Conservation (phyloP, 2,329 filamentous ascomycete genomes). For the Stachybotrys chlorohalonatus region DNA sequence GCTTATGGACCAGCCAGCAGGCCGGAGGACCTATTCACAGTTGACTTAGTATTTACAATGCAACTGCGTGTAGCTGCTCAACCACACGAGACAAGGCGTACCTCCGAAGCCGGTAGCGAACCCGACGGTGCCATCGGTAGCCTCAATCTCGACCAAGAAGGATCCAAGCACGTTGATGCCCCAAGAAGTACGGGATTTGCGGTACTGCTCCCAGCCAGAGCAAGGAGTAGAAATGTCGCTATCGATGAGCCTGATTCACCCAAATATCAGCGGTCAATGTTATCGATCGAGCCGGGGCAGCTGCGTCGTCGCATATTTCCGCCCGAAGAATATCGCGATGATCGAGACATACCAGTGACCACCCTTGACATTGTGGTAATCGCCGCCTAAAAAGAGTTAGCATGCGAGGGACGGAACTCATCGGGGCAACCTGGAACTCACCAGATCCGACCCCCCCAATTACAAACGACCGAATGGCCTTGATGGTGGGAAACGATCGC, state of each 20-base stretch:
- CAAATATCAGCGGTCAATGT: slow-evolving; percentile 1
- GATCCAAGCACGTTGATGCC: slow-evolving; percentile 93
- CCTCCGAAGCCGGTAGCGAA: slow-evolving; percentile 91
- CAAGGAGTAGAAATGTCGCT: slow-evolving; percentile 88
- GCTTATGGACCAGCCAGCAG: slow-evolving; percentile 88
- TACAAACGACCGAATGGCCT: slow-evolving; percentile 63
- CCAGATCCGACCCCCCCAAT: slow-evolving; percentile 34
- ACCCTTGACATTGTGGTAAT: slow-evolving; percentile 86
- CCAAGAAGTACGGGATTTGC: slow-evolving; percentile 82
- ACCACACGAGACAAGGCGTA: slow-evolving; percentile 16
- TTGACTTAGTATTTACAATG: not conserved
- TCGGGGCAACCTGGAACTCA: slow-evolving; percentile 5
- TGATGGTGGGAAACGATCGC: slow-evolving; percentile 64
- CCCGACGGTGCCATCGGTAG: slow-evolving; percentile 82
- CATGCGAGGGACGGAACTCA: not conserved
- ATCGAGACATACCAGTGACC: slow-evolving; percentile 50
- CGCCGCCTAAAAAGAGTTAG: slow-evolving; percentile 44
- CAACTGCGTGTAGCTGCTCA: not conserved
- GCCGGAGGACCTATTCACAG: slow-evolving; percentile 60
- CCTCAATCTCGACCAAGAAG: slow-evolving; percentile 84
- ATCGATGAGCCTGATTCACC: slow-evolving; percentile 66
- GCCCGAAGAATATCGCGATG: not conserved
- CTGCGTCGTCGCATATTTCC: not conserved
- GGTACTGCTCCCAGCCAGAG: slow-evolving; percentile 81
- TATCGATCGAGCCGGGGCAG: not conserved